A percentile compares a stretch with the other conserved stretches of the same genome.
These are phyloP conservation scores for Fusarium citri DNA, from an alignment of 2,329 filamentous ascomycete genomes.

Conservation along the genomic window DNA sequence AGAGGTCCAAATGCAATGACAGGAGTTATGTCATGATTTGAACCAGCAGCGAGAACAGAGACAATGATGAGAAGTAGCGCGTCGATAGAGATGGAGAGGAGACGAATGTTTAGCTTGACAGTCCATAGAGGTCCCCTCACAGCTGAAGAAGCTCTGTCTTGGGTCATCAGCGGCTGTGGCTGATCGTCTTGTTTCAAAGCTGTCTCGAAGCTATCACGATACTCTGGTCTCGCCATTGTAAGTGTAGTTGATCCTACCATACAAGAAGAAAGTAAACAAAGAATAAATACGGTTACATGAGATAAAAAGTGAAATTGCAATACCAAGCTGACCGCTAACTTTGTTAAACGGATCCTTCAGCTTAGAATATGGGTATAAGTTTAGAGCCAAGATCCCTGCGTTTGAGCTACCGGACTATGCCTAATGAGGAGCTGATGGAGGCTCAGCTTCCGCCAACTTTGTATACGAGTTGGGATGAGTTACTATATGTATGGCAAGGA, in stretches of 20 bases:
- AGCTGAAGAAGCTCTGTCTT: not conserved
- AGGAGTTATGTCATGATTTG: not conserved
- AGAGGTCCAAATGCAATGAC: constrained; percentile 17
- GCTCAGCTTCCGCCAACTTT: constrained; percentile 14
- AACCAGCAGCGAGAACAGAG: constrained; percentile 1
- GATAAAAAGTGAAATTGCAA: not conserved
- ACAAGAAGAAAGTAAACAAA: not conserved
- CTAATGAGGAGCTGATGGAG: constrained; percentile 16
- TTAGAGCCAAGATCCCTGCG: constrained; percentile 11
- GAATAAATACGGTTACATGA: not conserved
- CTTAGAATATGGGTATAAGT: constrained; percentile 5
- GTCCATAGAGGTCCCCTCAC: constrained; percentile 4
- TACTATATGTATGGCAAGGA: not conserved
- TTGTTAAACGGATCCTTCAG: constrained; percentile 10
- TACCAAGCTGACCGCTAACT: not conserved
- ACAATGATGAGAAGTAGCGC: constrained; percentile 17
- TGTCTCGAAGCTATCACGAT: not conserved
- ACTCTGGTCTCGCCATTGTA: constrained; percentile 7
- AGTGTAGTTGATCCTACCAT: not conserved
- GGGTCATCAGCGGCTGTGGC: not conserved
- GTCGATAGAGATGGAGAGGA: constrained; percentile 28
- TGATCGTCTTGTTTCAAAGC: constrained; percentile 3
- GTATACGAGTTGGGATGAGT: not conserved
- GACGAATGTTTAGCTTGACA: constrained; percentile 24
- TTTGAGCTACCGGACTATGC: not conserved